Evolutionary conservation across 2,329 filamentous ascomycete species (phyloP).

Genomic region (Lachnellula hyalina): DNA sequence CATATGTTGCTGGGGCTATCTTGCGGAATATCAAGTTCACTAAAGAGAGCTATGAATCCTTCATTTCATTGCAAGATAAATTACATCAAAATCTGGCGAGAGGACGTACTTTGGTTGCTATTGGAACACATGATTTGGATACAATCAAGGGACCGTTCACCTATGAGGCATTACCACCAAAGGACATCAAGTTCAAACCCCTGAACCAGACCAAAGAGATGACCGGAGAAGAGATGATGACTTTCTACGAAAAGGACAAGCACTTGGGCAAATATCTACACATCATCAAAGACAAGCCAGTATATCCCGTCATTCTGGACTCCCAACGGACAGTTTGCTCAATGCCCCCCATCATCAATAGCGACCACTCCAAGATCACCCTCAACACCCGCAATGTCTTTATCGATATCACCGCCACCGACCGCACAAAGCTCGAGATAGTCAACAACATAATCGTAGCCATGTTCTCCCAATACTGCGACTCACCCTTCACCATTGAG

Average conservation of each 20-base stretch:
- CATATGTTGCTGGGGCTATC: conserved; percentile 84
- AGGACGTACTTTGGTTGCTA: conserved; percentile 89
- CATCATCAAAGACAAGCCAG: conserved; percentile 88
- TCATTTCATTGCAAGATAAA: conserved; percentile 97
- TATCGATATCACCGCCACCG: conserved; percentile 94
- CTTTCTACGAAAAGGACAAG: conserved; percentile 91
- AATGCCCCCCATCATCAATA: conserved; percentile 95
- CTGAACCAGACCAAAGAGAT: conserved; percentile 89
- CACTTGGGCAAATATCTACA: conserved; percentile 85
- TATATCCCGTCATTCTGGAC: conserved; percentile 96
- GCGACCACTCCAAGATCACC: conserved; percentile 93
- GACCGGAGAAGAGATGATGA: conserved; percentile 84
- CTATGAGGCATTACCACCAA: conserved; percentile 87
- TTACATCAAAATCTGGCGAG: conserved; percentile 93
- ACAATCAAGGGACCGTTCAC: conserved; percentile 92
- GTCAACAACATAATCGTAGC: conserved; percentile 92
- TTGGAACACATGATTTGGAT: conserved; percentile 94
- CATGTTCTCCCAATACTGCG: conserved; percentile 94
- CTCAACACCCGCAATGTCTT: conserved; percentile 88
- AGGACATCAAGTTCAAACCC: conserved; percentile 84
- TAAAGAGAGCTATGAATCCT: conserved; percentile 86
- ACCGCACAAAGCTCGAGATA: conserved; percentile 93
- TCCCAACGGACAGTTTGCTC: conserved; percentile 83
- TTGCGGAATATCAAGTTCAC: conserved; percentile 89
- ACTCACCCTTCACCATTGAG: conserved; percentile 86